Base-by-base conservation (phyloP, 2,329 filamentous ascomycete genomes). In the Ceratocystis papillata region DNA sequence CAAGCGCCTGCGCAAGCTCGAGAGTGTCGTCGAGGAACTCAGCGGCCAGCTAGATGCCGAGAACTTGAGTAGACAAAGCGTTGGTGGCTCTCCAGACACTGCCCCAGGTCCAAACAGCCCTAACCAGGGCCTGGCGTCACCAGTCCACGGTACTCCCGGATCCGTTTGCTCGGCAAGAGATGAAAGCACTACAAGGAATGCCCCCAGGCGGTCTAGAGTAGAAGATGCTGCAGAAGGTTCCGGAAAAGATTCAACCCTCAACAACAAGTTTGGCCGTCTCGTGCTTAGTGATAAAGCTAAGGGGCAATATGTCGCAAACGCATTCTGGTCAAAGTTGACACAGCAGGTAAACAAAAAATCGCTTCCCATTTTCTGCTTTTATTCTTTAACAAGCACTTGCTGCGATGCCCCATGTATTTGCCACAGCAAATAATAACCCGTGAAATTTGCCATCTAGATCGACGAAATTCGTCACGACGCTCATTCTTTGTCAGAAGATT, bases 251-350 rank as follows among this genome's bases (percentile, higher is more conserved):
- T 20, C 57, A 44, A 57, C 63, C 30, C 53, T 67, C 20, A 67
- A 7, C 44, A 67, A 67, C n/a, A 65, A 64, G 59, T 67, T 67
- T 67, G 66, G 66, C 63, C 66, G 66, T 20, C 48, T 67, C 25
- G 63, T 67, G 66, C 66, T 67, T 60, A 65, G 63, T 65, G 66
- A 67, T 63, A 67, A 67, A 59, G 66, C 66, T 57, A 67, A 65
- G 63, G 66, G 66, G 66, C 66, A 67, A 72, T 92, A 91, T 72
- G 83, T 92, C 70, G 89, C 87, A 76, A 89, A 84, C 73, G 86
- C 83, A 5, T 89, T 91, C 71, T 90, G 87, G 87, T 83, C 87
- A 22, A 88, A 83, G 69, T 79, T 92, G 63, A 88, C 86, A 68
- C 88, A 90, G 64, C 87, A 91, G 79, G 85, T 87, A 74, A 65